phyloP scores from a whole-genome alignment of 208 protist genomes.

The Leishmania amazonensis region DNA sequence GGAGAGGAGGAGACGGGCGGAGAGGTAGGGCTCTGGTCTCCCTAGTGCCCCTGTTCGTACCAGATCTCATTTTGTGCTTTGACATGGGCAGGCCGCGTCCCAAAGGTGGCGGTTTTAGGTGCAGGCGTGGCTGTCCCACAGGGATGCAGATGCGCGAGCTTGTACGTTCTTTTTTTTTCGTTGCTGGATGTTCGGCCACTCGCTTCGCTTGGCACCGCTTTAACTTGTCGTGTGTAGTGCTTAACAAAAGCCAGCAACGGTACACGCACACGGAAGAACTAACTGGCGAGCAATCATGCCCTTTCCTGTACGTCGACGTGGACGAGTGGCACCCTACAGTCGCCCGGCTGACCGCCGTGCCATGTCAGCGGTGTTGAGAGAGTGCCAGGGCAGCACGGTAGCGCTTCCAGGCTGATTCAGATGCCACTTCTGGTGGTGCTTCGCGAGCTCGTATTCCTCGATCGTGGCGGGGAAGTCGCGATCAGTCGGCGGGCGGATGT shows the following conservation, averaged over 20 bases:
- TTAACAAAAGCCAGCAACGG: neutral
- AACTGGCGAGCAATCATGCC: neutral
- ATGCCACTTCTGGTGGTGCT: conserved; percentile 94
- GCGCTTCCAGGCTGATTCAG: conserved; percentile 87
- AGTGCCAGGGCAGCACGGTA: conserved; percentile 88
- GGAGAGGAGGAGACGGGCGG: neutral
- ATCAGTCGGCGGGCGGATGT: conserved; percentile 71
- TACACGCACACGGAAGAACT: neutral
- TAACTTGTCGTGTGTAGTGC: neutral
- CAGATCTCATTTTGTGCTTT: neutral
- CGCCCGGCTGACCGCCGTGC: conserved; percentile 41
- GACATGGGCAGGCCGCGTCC: neutral
- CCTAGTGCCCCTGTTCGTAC: neutral
- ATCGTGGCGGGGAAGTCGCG: conserved; percentile 88
- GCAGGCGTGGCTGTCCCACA: neutral
- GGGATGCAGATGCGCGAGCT: neutral
- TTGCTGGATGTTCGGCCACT: neutral
- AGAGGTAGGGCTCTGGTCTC: neutral
- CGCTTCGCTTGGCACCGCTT: neutral
- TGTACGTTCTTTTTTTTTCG: neutral
- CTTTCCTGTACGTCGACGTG: neutral
- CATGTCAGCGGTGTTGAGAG: conserved; percentile 76
- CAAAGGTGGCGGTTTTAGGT: neutral
- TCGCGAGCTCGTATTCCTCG: conserved; percentile 90
- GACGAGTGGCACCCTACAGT: conserved; percentile 21